Evolutionary conservation across 1,284 basidiomycete species (phyloP), one percentile per base, ranked within the genome.

Genomic region (Sanghuangporus sanghuang): DNA sequence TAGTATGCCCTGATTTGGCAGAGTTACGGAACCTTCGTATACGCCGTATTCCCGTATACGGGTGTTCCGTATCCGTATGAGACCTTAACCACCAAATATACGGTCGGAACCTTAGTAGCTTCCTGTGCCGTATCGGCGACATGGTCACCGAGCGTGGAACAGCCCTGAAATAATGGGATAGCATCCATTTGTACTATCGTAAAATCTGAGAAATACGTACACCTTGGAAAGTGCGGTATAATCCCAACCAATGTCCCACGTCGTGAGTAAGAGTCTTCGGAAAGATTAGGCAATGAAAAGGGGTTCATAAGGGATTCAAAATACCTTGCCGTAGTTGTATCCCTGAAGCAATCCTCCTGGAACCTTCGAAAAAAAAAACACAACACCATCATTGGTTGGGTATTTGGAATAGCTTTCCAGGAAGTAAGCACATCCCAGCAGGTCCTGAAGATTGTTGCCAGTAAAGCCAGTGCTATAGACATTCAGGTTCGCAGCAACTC

Each of bases 211-310:
- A 18, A 6, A 38, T 11, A 44, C 61, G 18, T 38, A 62, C 61
- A 36, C 82, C 83, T 69, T 85, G 80, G 76, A 85, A 86, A 40
- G 83, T 82, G 70, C 85, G 83, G 73, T 81, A 84, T 42, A 85
- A 75, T 42, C 84, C 83, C 67, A 83, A 77, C 81, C 81, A 83
- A 72, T 83, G 82, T 35, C 81, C 81, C 54, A 78, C 81, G 71
- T 85, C 84, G 69, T 85, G 84, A 3, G 81, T 82, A 49, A 81
- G 69, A 8, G 84, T 85, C 76, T 80, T 8, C 36, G 12, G 9
- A 56, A 18, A 40, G 18, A 50, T 7, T 12, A 8, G 6, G 18
- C 35, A 46, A 46, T 0, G 18, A 23, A 27, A n/a, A 48, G 40
- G 23, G 12, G 12, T 36, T 67, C 6, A 46, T 23, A 23, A 23